Conservation (phyloP, 192 early-diverging fungal genomes). For the Entomortierella lignicola region DNA sequence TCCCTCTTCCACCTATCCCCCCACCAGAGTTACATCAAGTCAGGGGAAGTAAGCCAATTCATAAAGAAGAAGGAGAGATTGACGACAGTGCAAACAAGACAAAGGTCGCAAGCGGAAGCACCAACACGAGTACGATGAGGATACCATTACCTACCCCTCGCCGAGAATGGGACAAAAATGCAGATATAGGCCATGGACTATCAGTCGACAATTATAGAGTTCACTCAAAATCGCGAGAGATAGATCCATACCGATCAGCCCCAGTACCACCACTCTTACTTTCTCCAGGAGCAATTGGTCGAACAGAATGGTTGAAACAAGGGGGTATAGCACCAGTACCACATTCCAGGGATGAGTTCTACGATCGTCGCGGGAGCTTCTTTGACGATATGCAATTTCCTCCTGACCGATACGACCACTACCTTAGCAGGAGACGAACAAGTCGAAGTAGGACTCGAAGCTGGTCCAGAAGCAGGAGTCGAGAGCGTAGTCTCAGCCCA, state of each 20-base stretch:
- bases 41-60: slow-evolving; percentile 27
- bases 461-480: slow-evolving; percentile 50
- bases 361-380: slow-evolving; percentile 42
- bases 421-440: slow-evolving; percentile 29
- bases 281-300: slow-evolving; percentile 36
- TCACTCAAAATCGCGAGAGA: slow-evolving; percentile 25
- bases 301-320: slow-evolving; percentile 40
- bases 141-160: slow-evolving; percentile 10
- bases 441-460: slow-evolving; percentile 48
- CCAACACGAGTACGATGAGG: neutral
- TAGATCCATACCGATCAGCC: slow-evolving; percentile 31
- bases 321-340: slow-evolving; percentile 6
- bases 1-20: slow-evolving; percentile 40
- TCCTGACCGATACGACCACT: slow-evolving; percentile 38
- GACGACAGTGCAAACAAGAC: slow-evolving; percentile 3
- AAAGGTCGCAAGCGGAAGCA: neutral
- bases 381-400: slow-evolving; percentile 47
- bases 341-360: slow-evolving; percentile 42
- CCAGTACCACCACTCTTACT: slow-evolving; percentile 18
- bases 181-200: slow-evolving; percentile 11
- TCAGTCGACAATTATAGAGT: slow-evolving; percentile 18
- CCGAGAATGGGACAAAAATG: slow-evolving; percentile 38
- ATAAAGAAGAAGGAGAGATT: slow-evolving; percentile 40
- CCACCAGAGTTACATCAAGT: slow-evolving; percentile 45
- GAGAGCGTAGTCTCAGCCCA: slow-evolving; percentile 41